phyloP scores from a whole-genome alignment of 768 basidiomycete species.

The Leccinum disarticulatum region DNA sequence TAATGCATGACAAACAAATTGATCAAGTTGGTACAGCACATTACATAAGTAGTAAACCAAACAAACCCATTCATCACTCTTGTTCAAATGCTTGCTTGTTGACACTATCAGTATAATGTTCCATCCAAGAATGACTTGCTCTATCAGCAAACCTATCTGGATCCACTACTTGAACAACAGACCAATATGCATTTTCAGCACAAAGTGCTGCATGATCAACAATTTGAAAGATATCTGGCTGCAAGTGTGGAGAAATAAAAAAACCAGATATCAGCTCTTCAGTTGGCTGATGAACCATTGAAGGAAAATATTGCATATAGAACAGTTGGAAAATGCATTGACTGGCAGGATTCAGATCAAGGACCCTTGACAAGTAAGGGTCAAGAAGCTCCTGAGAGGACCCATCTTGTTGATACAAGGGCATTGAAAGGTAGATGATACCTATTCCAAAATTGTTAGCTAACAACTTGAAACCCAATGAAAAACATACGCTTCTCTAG shows the following conservation, averaged over 20 bases:
- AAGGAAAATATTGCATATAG: constrained; percentile 47
- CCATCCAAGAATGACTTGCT: constrained; percentile 12
- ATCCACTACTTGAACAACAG: constrained; percentile 10
- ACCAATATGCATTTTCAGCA: constrained; percentile 62
- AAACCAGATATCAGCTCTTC: constrained; percentile 5
- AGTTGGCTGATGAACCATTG: neutral
- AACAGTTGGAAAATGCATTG: constrained; percentile 49
- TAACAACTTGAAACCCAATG: neutral
- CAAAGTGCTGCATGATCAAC: constrained; percentile 55
- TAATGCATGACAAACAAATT: too few species aligned
- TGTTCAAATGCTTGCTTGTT: neutral
- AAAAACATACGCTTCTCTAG: constrained; percentile 53
- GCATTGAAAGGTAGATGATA: constrained; percentile 59
- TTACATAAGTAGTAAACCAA: neutral
- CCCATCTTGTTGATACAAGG: constrained; percentile 32
- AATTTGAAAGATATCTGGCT: constrained; percentile 45
- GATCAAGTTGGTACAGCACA: too few species aligned
- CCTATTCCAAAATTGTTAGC: constrained; percentile 37
- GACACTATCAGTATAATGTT: neutral
- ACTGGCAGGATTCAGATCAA: constrained; percentile 27
- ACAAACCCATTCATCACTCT: neutral
- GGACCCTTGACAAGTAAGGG: constrained; percentile 54
- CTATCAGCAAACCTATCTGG: neutral
- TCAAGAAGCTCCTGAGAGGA: constrained; percentile 43
- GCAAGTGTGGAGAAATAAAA: constrained; percentile 26